These are phyloP conservation scores for Puya raimondii DNA, from an alignment of 176 grass and related monocot species.

Conservation along the genomic window DNA sequence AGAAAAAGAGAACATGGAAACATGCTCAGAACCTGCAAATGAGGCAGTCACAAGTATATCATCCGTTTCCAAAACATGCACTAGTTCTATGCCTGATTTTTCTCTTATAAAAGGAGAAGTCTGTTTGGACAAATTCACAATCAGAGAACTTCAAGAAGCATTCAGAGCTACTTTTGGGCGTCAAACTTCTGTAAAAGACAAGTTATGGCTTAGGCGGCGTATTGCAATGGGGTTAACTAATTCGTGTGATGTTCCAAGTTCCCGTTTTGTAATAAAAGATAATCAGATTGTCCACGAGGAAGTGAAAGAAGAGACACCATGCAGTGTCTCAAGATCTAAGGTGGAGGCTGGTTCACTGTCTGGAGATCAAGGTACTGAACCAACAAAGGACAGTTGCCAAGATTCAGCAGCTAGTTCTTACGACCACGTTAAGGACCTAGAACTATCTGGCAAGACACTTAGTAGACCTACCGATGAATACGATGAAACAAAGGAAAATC, in stretches of 20 bases:
- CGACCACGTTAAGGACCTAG: slow-evolving; percentile 36
- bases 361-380: slow-evolving; percentile 27
- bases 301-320: slow-evolving; percentile 20
- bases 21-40: slow-evolving; percentile 35
- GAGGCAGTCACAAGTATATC: slow-evolving; percentile 26
- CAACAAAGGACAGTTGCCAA: slow-evolving; percentile 22
- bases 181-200: slow-evolving; percentile 92
- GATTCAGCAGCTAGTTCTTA: slow-evolving; percentile 33
- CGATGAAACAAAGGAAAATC: slow-evolving; percentile 32
- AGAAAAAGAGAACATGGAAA: slow-evolving; percentile 61
- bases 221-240: slow-evolving; percentile 92
- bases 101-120: slow-evolving; percentile 77
- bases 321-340: slow-evolving; percentile 10
- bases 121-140: slow-evolving; percentile 77
- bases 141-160: slow-evolving; percentile 93
- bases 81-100: slow-evolving; percentile 65
- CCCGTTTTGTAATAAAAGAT: slow-evolving; percentile 68
- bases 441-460: slow-evolving; percentile 43
- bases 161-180: slow-evolving; percentile 91
- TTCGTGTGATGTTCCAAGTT: slow-evolving; percentile 76
- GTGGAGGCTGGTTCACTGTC: slow-evolving; percentile 24
- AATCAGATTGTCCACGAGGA: slow-evolving; percentile 50
- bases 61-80: slow-evolving; percentile 45
- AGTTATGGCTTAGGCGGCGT: slow-evolving; percentile 93
- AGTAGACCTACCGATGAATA: slow-evolving; percentile 27